phyloP scores from a whole-genome alignment of 1,139 yeast species.

The Candida frijolesensis region DNA sequence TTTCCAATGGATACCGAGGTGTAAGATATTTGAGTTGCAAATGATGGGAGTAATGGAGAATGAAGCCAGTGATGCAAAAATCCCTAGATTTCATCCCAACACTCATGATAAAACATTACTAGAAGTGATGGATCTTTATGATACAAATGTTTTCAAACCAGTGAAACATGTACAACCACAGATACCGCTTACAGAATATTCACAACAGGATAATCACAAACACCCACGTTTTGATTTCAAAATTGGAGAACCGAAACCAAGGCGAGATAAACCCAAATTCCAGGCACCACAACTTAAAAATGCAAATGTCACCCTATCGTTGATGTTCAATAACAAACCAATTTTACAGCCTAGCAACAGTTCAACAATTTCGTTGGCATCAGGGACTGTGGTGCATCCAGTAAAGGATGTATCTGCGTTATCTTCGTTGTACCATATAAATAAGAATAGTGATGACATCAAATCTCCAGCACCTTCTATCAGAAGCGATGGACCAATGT shows the following conservation, averaged over 20 bases:
- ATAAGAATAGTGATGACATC: slow-evolving; percentile 35
- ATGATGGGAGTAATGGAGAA: slow-evolving; percentile 99
- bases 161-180: slow-evolving; percentile 10
- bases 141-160: slow-evolving; percentile 51
- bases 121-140: slow-evolving; percentile 65
- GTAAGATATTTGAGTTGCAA: slow-evolving; percentile 91
- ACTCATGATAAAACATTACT: slow-evolving; percentile 32
- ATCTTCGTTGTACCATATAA: slow-evolving; percentile 41
- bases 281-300: slow-evolving; percentile 18
- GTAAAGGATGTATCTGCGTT: slow-evolving; percentile 38
- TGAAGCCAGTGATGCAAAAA: slow-evolving; percentile 67
- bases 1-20: slow-evolving; percentile 85
- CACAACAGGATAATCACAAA: not conserved
- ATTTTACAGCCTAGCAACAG: slow-evolving; percentile 23
- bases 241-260: slow-evolving; percentile 54
- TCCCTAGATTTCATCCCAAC: slow-evolving; percentile 50
- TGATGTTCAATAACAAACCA: slow-evolving; percentile 25
- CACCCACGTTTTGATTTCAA: slow-evolving; percentile 58
- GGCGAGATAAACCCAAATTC: slow-evolving; percentile 31
- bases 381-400: slow-evolving; percentile 40
- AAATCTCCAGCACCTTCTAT: slow-evolving; percentile 14
- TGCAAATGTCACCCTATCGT: slow-evolving; percentile 28
- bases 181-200: not conserved
- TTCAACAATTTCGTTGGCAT: slow-evolving; percentile 38
- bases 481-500: slow-evolving; percentile 10